Base-by-base conservation (phyloP, 75 land plant genomes). In the Chamaecyparis obtusa region DNA sequence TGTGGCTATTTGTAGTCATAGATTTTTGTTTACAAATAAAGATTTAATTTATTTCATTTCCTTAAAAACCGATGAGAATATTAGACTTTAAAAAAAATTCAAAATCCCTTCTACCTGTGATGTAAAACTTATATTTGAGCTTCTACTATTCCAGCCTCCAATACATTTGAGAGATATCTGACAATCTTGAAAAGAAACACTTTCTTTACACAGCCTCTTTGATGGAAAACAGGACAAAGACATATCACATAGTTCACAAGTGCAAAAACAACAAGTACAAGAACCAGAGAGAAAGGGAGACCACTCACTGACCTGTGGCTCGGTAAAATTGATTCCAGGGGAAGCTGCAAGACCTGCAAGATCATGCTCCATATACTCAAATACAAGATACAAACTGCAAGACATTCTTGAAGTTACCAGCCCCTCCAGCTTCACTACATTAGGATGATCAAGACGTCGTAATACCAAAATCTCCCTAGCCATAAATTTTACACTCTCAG, bases 351-450 rank as follows among this genome's bases (percentile, higher is more conserved):
- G 96, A 39, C 97, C 97, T 17, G 97, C 91, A 54, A 96, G 95
- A 85, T 96, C 97, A 57, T 96, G 97, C 72, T 95, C 97, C 97
- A 96, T 96, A 86, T 96, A 96, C 83, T 94, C 94, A 81, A 96
- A 96, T 32, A 95, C 94, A 80, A 96, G 91, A 87, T 96, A 95
- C 14, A 96, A 88, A 84, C 96, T 92, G 86, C 88, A 89, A 46
- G 98, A 95, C 95, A 96, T 92, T 77, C 98, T 92, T 27, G 98
- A 96, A 15, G 92, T 95, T 57, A 93, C 98, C 76, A 96, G 84
- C 11, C 97, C 97, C 85, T 94, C 93, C 83, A 96, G 91, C 87
- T 89, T 93, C 37, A 96, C 87, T 19, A 96, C 90, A 88, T 96
- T 96, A 16, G 95, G 95, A 76, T 96, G 97, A 86, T 93, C 90